Percentiles rank a stretch among this genome's conserved stretches.
phyloP scores from a whole-genome alignment of 2,329 filamentous ascomycete species.

The Chaetothyriales sp. region DNA sequence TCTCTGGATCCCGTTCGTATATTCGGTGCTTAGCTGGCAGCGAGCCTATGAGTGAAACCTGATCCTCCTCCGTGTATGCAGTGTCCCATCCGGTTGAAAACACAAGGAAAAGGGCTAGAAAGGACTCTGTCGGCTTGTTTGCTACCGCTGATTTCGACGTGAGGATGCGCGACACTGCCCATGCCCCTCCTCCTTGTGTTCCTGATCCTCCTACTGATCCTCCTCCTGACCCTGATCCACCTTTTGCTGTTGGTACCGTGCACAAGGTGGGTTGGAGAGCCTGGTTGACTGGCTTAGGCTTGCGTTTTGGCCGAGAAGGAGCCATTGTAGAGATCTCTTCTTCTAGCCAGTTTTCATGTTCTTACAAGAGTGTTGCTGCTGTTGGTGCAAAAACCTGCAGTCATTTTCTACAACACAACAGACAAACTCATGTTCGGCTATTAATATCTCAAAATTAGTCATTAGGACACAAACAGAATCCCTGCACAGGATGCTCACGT shows the following conservation, averaged over 20 bases:
- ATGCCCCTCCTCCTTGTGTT: slow-evolving; percentile 7
- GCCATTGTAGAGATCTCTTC: not conserved
- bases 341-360: not conserved
- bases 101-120: slow-evolving; percentile 12
- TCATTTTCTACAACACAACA: not conserved
- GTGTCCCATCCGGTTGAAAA: slow-evolving; percentile 11
- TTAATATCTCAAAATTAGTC: not conserved
- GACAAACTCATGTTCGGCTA: not conserved
- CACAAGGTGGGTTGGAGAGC: not conserved
- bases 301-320: not conserved
- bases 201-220: not conserved
- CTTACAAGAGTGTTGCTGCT: not conserved
- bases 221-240: not conserved
- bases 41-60: slow-evolving; percentile 11
- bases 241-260: not conserved
- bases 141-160: slow-evolving; percentile 11
- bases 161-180: slow-evolving; percentile 10
- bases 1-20: slow-evolving; percentile 5
- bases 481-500: not conserved
- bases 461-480: too few relatives aligned
- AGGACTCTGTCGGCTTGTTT: slow-evolving; percentile 3
- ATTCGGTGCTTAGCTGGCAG: slow-evolving; percentile 8
- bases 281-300: not conserved
- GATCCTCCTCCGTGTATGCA: slow-evolving; percentile 12
- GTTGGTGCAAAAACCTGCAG: not conserved